These are phyloP conservation scores for Quercus parvula DNA, from an alignment of 306 rosid species.

Conservation along the genomic window DNA sequence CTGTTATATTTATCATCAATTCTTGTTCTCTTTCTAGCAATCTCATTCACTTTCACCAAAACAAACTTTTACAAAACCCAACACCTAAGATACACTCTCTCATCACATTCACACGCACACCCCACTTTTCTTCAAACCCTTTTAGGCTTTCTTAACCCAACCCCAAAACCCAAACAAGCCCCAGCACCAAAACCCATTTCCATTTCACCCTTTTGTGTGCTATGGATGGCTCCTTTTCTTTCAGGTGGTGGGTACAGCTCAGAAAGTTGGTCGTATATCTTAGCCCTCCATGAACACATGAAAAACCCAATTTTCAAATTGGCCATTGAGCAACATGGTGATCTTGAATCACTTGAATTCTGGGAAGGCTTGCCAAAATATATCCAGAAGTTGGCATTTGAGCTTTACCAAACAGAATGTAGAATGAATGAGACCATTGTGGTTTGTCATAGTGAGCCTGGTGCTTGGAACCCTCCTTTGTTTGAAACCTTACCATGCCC, in stretches of 20 bases:
- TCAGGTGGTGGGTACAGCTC: conserved; percentile 92
- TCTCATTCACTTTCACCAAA: conserved; percentile 41
- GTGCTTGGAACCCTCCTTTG: conserved; percentile 87
- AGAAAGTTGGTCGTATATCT: conserved; percentile 78
- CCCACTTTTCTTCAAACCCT: conserved; percentile 27
- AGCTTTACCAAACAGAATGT: conserved; percentile 52
- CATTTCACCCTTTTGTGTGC: conserved; percentile 41
- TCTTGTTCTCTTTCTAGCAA: conserved; percentile 48
- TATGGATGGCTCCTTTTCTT: conserved; percentile 92
- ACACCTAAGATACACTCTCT: conserved; percentile 31
- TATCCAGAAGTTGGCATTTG: conserved; percentile 43
- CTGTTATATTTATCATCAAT: conserved; percentile 35
- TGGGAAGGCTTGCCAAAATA: conserved; percentile 67
- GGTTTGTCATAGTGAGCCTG: conserved; percentile 83
- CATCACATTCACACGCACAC: conserved; percentile 6
- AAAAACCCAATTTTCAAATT: conserved; percentile 45
- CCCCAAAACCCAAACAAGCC: conserved; percentile 22
- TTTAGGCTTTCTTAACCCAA: conserved; percentile 22
- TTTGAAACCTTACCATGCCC: conserved; percentile 76
- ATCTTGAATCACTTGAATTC: conserved; percentile 57
- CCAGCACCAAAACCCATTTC: conserved; percentile 8
- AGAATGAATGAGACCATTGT: conserved; percentile 64
- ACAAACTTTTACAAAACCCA: conserved; percentile 41
- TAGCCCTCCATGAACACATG: conserved; percentile 44
- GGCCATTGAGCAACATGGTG: conserved; percentile 76